A percentile compares a stretch with the other conserved stretches of the same genome.
phyloP scores from a whole-genome alignment of 192 early-diverging fungal genomes.

The Coemansia sp. region DNA sequence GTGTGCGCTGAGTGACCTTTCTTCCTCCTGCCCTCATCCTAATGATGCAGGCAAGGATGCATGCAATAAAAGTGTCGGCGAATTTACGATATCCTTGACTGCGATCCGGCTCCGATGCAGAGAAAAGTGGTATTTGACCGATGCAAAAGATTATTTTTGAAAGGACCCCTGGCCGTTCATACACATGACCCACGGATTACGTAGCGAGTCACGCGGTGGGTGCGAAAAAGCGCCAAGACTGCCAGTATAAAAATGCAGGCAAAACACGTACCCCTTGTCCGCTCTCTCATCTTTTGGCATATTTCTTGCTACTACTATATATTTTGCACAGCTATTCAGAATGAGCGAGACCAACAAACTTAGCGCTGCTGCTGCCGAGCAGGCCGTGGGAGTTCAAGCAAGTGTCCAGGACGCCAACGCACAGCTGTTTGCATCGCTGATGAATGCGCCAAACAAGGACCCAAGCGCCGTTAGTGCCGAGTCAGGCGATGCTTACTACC shows the following conservation, averaged over 20 bases:
- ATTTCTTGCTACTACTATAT: background rate
- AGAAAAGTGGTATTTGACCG: background rate
- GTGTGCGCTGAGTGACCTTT: background rate
- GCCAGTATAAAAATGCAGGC: background rate
- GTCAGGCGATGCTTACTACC: background rate
- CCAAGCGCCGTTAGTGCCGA: background rate
- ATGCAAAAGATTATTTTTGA: background rate
- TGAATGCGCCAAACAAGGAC: constrained; percentile 5
- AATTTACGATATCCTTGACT: background rate
- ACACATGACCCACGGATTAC: background rate
- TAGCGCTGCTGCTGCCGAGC: background rate
- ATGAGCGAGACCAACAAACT: constrained; percentile 1
- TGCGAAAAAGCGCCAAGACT: background rate
- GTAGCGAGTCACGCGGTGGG: background rate
- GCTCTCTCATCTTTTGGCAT: background rate
- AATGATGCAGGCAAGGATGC: background rate
- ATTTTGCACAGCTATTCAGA: background rate
- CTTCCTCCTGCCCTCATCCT: background rate
- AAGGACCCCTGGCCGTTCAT: background rate
- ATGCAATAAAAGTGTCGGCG: background rate
- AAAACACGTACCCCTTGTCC: background rate
- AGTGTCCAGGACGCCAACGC: background rate
- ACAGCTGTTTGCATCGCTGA: constrained; percentile 11
- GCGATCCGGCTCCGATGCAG: background rate
- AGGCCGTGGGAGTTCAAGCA: background rate